Percentiles rank a stretch among this genome's conserved stretches.
These are phyloP conservation scores for Ormosia emarginata DNA, from an alignment of 306 rosid genomes.

Conservation along the genomic window DNA sequence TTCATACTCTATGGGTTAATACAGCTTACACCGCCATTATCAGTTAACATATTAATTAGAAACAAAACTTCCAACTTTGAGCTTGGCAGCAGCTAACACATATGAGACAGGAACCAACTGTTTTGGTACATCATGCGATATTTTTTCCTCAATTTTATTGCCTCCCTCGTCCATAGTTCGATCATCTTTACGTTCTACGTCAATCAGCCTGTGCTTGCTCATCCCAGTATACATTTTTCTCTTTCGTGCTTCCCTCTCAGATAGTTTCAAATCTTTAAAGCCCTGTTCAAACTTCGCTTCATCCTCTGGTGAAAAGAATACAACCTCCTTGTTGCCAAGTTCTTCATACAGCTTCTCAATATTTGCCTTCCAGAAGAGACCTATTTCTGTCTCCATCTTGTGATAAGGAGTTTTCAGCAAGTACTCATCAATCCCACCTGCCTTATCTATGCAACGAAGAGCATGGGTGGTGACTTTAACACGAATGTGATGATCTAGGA, in stretches of 20 bases:
- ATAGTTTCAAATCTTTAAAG: conserved; percentile 56
- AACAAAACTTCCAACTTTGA: conserved; percentile 32
- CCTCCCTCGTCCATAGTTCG: conserved; percentile 32
- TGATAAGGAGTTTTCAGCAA: conserved; percentile 87
- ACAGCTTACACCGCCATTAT: conserved; percentile 5
- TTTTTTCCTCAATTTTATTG: conserved; percentile 1
- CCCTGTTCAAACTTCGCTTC: conserved; percentile 64
- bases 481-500: conserved; percentile 80
- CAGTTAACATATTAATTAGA: conserved; percentile 18
- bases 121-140: conserved; percentile 26
- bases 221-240: conserved; percentile 43
- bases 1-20: background rate
- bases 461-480: conserved; percentile 90
- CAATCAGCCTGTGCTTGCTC: conserved; percentile 40
- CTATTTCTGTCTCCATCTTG: conserved; percentile 87
- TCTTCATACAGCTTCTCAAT: conserved; percentile 72
- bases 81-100: conserved; percentile 31
- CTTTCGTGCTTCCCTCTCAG: conserved; percentile 58
- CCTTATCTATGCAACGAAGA: conserved; percentile 87
- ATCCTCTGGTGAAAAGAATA: conserved; percentile 63
- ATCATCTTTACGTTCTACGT: conserved; percentile 22
- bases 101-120: conserved; percentile 41
- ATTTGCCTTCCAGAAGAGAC: conserved; percentile 85
- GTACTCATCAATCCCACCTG: conserved; percentile 93
- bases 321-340: conserved; percentile 65